Evolutionary conservation across 495 filamentous ascomycete species (phyloP), one percentile per base, ranked within the genome.

Genomic region (Aspergillus cavernicola): DNA sequence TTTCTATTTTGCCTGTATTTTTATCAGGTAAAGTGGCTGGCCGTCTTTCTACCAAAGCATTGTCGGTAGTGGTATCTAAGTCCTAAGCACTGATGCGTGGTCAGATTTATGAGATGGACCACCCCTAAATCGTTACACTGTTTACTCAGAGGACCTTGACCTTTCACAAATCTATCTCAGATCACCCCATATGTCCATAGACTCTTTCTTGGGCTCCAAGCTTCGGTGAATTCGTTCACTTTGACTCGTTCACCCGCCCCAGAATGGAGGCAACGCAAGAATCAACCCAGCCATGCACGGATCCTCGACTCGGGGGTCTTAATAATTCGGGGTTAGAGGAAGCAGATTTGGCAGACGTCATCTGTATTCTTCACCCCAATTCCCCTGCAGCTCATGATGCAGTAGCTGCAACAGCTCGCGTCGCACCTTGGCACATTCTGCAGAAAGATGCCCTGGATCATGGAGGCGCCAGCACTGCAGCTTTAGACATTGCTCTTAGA

Each of bases 311-410:
- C 16, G 66, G 85, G 49, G 90, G 89, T 13, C 73, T 84, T 55
- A 84, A 87, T 60, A 85, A 83, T 56, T 92, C 90, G 18, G 88
- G 86, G 22, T 79, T 93, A 11, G 85, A 78, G 42, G 87, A 90
- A 36, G 73, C 89, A 53, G 92, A 96, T 60, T 78, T 91, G 24
- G 76, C 88, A 24, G 92, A 96, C 59, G 88, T 97, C 54, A 80
- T 97, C 44, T 95, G 89, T 69, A 85, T 96, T 40, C 79, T 98
- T 4, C 83, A 93, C 52, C 92, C 93, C 2, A 80, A 80, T 44
- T 88, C 91, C 0, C 77, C 80, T 33, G 74, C 79, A 6, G 91
- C 93, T 2, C 83, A 83, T 58, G 68, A 74, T 48, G 85, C 88
- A 41, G 84, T 96, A 12, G 63, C 70, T 36, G 71, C 69, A 20